A percentile compares a stretch with the other conserved stretches of the same genome.
These are phyloP conservation scores for Aureobasidium sp. DNA, from an alignment of 2,329 filamentous ascomycete genomes.

Conservation along the genomic window DNA sequence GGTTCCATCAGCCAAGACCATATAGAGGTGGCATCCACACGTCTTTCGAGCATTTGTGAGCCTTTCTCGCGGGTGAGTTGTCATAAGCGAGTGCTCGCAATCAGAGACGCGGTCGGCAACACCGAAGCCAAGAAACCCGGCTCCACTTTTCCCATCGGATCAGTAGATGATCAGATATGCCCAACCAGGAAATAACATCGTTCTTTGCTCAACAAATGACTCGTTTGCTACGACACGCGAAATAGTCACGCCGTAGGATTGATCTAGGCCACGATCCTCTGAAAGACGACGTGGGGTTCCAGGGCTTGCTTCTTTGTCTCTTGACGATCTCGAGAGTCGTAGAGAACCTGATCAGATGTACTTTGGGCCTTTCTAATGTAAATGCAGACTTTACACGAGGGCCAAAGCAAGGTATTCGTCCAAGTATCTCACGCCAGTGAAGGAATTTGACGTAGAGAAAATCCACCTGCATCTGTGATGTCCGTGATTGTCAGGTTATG, in stretches of 20 bases:
- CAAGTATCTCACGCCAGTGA: too few species aligned
- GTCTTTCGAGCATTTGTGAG: background rate
- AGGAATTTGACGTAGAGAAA: too few species aligned
- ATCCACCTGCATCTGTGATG: too few species aligned
- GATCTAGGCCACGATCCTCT: background rate
- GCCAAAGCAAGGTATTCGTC: too few species aligned
- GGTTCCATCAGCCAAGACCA: too few species aligned
- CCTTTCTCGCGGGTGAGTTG: background rate
- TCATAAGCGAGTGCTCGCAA: background rate
- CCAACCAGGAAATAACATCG: background rate
- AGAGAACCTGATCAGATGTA: background rate
- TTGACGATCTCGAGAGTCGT: too few species aligned
- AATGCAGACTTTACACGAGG: too few species aligned
- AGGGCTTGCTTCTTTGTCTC: too few species aligned
- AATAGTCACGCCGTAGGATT: background rate
- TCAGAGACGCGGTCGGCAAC: background rate
- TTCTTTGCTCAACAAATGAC: background rate
- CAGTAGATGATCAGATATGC: conserved; percentile 15
- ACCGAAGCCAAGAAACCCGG: background rate
- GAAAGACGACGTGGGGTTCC: background rate
- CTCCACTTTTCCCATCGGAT: conserved; percentile 7
- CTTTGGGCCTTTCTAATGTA: background rate
- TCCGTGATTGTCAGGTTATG: too few species aligned
- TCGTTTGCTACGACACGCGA: background rate
- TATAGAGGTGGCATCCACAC: too few species aligned